phyloP scores from a whole-genome alignment of 1,284 basidiomycete species.

The Ganoderma sp. region DNA sequence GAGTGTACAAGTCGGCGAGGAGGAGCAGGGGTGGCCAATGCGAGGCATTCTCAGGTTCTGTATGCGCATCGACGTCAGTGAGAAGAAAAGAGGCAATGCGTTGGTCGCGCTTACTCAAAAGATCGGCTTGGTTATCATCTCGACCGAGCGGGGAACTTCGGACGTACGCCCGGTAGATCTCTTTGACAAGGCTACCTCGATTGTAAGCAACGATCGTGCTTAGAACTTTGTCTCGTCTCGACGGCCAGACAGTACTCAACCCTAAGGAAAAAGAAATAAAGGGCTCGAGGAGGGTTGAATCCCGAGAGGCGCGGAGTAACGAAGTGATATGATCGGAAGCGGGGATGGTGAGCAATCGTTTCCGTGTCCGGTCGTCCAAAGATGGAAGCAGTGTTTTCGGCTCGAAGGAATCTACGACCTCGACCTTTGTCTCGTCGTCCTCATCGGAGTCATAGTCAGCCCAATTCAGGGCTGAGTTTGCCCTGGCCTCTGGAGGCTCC shows the following conservation, averaged over 20 bases:
- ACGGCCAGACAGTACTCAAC: slow-evolving; percentile 64
- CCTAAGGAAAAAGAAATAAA: slow-evolving; percentile 60
- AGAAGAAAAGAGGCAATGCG: background rate
- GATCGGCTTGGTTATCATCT: slow-evolving; percentile 50
- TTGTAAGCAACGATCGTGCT: slow-evolving; percentile 54
- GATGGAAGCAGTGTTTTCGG: slow-evolving; percentile 43
- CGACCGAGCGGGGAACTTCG: slow-evolving; percentile 61
- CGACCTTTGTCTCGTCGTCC: slow-evolving; percentile 44
- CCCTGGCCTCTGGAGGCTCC: slow-evolving; percentile 47
- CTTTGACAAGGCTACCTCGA: slow-evolving; percentile 68
- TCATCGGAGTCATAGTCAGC: slow-evolving; percentile 49
- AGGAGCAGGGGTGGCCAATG: slow-evolving; percentile 78
- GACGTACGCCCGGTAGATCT: slow-evolving; percentile 76
- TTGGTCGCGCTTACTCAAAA: slow-evolving; percentile 46
- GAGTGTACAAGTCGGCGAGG: slow-evolving; percentile 84
- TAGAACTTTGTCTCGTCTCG: slow-evolving; percentile 58
- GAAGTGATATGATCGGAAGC: slow-evolving; percentile 56
- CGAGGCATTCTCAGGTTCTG: slow-evolving; percentile 52
- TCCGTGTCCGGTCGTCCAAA: slow-evolving; percentile 61
- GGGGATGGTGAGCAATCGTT: slow-evolving; percentile 58
- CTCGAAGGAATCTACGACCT: slow-evolving; percentile 48
- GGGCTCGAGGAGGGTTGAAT: slow-evolving; percentile 48
- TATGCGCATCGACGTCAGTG: background rate
- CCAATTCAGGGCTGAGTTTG: slow-evolving; percentile 32
- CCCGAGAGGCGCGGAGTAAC: slow-evolving; percentile 50